Conservation (phyloP, 176 grass and related monocot genomes). For the Poa pratensis region DNA sequence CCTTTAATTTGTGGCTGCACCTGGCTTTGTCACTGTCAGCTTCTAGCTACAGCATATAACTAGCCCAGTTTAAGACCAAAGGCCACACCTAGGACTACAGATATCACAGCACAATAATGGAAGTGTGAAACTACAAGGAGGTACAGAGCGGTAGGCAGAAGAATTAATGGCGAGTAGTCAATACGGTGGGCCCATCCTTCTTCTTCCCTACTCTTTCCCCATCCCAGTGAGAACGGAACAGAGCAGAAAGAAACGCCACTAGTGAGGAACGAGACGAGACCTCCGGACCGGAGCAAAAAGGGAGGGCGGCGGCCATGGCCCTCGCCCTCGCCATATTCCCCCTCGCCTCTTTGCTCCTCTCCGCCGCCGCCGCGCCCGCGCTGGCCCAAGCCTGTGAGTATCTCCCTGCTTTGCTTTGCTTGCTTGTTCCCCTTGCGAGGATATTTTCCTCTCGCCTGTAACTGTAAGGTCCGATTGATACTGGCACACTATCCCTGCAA, state of each 20-base stretch:
- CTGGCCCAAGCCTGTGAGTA: constrained; percentile 9
- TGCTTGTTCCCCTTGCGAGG: too few species aligned
- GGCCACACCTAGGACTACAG: too few species aligned
- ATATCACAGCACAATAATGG: too few species aligned
- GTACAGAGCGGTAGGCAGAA: not conserved
- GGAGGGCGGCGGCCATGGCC: not conserved
- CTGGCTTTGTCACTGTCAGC: not conserved
- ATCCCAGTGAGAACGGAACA: not conserved
- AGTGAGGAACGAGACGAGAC: not conserved
- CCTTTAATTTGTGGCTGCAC: not conserved
- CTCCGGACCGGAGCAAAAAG: not conserved
- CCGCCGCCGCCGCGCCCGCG: not conserved
- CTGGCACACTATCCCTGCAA: not conserved
- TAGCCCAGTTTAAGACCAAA: too few species aligned
- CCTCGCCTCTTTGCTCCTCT: not conserved
- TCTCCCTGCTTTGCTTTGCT: too few species aligned
- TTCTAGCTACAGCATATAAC: not conserved
- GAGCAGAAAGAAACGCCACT: constrained; percentile 5
- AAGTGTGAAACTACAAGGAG: too few species aligned
- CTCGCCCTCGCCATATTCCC: not conserved
- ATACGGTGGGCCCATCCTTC: not conserved
- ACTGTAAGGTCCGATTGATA: not conserved
- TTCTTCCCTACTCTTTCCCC: not conserved
- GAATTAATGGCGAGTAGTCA: constrained; percentile 1
- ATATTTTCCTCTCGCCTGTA: not conserved